Base-by-base conservation (phyloP, 164 flowering plant species). In the Brasenia schreberi region DNA sequence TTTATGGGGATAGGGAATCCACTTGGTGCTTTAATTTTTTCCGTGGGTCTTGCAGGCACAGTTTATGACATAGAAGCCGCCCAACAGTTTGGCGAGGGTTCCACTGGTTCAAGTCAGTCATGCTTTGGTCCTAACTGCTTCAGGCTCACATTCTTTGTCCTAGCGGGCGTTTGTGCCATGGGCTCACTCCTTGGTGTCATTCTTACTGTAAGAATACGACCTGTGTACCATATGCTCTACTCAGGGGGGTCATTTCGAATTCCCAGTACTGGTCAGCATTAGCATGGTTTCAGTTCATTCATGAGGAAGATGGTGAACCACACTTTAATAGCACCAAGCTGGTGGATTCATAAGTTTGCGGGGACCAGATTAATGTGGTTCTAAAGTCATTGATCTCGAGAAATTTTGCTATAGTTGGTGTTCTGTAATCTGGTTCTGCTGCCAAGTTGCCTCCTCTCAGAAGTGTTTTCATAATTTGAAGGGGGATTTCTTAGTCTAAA, bases 221-320 rank as follows among this genome's bases (percentile, higher is more conserved):
- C 96, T 1, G 98, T 92, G 58, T 92, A 92, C 69, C 81, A 85
- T 66, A 84, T 86, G 92, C 89, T 92, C 14, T 92, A 89, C 72
- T 71, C 89, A 33, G 88, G 87, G 5, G 92, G 94, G 60, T 91
- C 97, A 19, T 89, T 87, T 65, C 79, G 94, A 43, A 53, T 83
- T 67, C 86, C 88, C 42, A 83, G 72, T 33, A 74, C 71, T 68
- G 68, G 84, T 33, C 42, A 62, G 66, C 82, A 79, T 53, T 83
- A 76, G 82, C 53, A 27, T 62, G 18, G 65, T 64, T 43, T 2
- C n/a, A 7, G 11, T 45, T 45, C 11, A 7, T 45, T 7, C 7
- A 7, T 7, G 53, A 45, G 53, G 14, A 45, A 12, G 5, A 45
- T 45, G 11, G 1, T 1, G 53, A 7, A 7, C 11, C 14, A 45